Base-by-base conservation (phyloP, 140 eudicot genomes). In the Oenanthe javanica region DNA sequence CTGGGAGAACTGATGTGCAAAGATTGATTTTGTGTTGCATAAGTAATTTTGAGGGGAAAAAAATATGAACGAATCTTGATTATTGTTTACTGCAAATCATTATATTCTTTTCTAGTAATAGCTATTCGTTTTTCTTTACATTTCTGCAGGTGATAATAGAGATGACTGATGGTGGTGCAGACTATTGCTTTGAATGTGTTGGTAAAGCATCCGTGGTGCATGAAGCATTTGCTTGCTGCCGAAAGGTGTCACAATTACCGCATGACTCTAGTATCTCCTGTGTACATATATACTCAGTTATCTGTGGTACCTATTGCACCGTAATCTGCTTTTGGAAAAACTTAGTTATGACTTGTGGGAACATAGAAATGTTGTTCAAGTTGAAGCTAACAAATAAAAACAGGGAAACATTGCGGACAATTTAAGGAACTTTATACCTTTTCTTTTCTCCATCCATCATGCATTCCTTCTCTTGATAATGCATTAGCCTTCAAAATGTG, bases 171-270 rank as follows among this genome's bases (percentile, higher is more conserved):
- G 46, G 46, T 43, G 46, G 46, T 43, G 46, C 46, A 43, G 46
- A 43, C 46, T 43, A 43, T 43, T 43, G 46, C 46, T 43, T 43
- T 43, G 46, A 43, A 43, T 93, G 96, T 77, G 96, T 91, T 77
- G 98, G 98, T 40, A 40, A 76, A 84, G 83, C 90, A 63, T 87
- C 91, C 57, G 48, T 93, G 71, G 93, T 91, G 54, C 86, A 86
- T n/a, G 98, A 93, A 87, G 96, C 98, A 46, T 93, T 74, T 81
- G 93, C 92, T 72, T 80, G 91, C 80, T 90, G 90, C 81, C 86
- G 96, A 82, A 93, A 86, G 96, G 96, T 93, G 47, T 83, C 76
- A 36, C 75, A 45, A 51, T 45, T 47, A 69, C 51, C 72, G 7
- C 74, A 38, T 46, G 19, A 59, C 48, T 83, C 16, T 31, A 43